Evolutionary conservation across 2,329 filamentous ascomycete species (phyloP), one percentile per base, ranked within the genome.

Genomic region (Cercospora sojina): DNA sequence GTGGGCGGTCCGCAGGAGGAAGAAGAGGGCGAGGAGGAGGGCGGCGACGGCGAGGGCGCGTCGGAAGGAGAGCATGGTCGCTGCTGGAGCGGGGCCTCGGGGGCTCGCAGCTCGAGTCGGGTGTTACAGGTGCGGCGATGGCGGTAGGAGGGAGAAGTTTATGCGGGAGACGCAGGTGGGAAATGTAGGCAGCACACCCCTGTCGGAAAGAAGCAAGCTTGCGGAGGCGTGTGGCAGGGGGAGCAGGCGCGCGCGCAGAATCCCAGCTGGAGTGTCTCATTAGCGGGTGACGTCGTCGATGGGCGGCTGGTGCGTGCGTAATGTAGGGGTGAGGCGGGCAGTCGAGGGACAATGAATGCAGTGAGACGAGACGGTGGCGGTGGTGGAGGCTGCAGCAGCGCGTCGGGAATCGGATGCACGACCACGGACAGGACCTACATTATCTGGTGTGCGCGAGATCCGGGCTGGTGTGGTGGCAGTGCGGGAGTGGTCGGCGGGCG

Each of bases 41-140:
- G 86, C 85, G 57, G 92, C 91, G 64, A 89, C 85, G 72, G 92
- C 81, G 69, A 96, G 79, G 75, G 91, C 90, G 80, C 91, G 90
- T 75, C 88, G 87, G 76, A 91, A 91, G 75, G 90, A 91, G 77
- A 93, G 85, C 92, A 96, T 96, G 66, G 75, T 35, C 27, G 43
- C 56, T 29, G 43, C 56, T 29, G n/a, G n/a, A 31, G 29, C 9
- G 55, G 8, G 55, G 55, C 35, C 35, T 38, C 35, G 35, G 35
- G 35, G 35, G 35, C 35, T 38, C 35, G 35, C 35, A 38, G 35
- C 35, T 38, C 35, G 23, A 25, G 31, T 32, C 58, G 38, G 64
- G 18, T 31, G 58, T 18, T 8, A 38, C 38, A 38, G 27, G 43
- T 18, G 59, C 27, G 20, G 59, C 29, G 60, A 56, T 23, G 35